A percentile compares a stretch with the other conserved stretches of the same genome.
phyloP scores from a whole-genome alignment of 2,329 filamentous ascomycete genomes.

The Trichoderma pleuroti region DNA sequence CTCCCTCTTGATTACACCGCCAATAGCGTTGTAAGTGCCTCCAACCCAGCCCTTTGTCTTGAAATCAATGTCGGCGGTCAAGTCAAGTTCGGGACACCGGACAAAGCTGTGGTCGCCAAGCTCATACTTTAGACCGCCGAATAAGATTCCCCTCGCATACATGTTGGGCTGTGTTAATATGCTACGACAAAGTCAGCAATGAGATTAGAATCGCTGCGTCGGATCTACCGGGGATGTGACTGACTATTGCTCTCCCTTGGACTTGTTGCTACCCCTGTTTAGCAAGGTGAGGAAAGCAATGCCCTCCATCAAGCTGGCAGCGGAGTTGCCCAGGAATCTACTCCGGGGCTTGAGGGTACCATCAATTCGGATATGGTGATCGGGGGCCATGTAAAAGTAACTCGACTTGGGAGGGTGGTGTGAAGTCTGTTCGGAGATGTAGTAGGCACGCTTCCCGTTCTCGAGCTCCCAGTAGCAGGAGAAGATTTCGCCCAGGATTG shows the following conservation, averaged over 20 bases:
- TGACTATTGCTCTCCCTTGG: constrained; percentile 81
- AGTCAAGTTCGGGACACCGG: constrained; percentile 79
- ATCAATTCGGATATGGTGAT: constrained; percentile 91
- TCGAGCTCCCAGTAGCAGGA: constrained; percentile 94
- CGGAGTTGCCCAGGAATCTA: constrained; percentile 94
- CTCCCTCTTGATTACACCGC: constrained; percentile 84
- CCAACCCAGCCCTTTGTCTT: constrained; percentile 98
- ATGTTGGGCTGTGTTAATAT: constrained; percentile 97
- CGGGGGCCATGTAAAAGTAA: constrained; percentile 97
- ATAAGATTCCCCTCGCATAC: constrained; percentile 94
- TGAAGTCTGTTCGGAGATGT: constrained; percentile 95
- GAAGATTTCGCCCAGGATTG: constrained; percentile 90
- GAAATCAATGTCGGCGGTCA: constrained; percentile 92
- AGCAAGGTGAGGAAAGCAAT: constrained; percentile 80
- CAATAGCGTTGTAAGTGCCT: constrained; percentile 94
- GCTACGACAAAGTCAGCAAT: constrained; percentile 41
- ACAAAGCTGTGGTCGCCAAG: constrained; percentile 94
- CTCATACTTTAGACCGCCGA: constrained; percentile 99
- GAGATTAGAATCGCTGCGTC: constrained; percentile 10
- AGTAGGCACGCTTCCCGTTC: constrained; percentile 83
- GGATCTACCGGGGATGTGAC: constrained; percentile 32
- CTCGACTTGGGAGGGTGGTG: constrained; percentile 98
- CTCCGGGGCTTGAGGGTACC: constrained; percentile 92
- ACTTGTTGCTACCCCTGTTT: constrained; percentile 66
- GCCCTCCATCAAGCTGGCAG: constrained; percentile 97